A percentile compares a stretch with the other conserved stretches of the same genome.
These are phyloP conservation scores for Peronospora destructor DNA, from an alignment of 352 stramenopile species.

Conservation along the genomic window DNA sequence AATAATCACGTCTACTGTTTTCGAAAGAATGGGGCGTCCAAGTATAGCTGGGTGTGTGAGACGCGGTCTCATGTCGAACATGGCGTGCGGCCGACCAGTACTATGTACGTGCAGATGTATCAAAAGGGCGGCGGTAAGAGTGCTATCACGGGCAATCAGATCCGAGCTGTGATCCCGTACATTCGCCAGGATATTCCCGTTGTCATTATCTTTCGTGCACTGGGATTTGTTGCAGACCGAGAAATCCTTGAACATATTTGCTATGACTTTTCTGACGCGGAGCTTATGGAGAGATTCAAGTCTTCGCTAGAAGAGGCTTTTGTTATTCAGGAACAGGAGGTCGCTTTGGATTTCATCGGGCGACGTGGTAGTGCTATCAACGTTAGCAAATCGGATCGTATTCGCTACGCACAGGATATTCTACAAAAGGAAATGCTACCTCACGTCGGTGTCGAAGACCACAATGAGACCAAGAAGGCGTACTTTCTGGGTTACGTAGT, in stretches of 20 bases:
- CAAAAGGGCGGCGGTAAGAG: slow-evolving; percentile 90
- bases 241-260: slow-evolving; percentile 99
- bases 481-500: slow-evolving; percentile 99
- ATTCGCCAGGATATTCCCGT: slow-evolving; percentile 98
- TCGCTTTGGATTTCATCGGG: slow-evolving; percentile 99
- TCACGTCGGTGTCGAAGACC: slow-evolving; percentile 97
- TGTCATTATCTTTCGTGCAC: slow-evolving; percentile 98
- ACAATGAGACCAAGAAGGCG: slow-evolving; percentile 95
- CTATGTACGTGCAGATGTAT: slow-evolving; percentile 99
- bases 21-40: slow-evolving; percentile 95
- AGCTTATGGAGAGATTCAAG: slow-evolving; percentile 99
- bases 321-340: slow-evolving; percentile 96
- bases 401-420: slow-evolving; percentile 97
- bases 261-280: slow-evolving; percentile 95
- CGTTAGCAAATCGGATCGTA: slow-evolving; percentile 96
- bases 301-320: slow-evolving; percentile 97
- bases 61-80: slow-evolving; percentile 96
- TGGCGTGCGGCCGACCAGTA: slow-evolving; percentile 90
- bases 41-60: slow-evolving; percentile 95
- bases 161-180: slow-evolving; percentile 96
- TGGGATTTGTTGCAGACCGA: slow-evolving; percentile 93
- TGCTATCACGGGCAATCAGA: slow-evolving; percentile 96
- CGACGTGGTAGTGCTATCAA: slow-evolving; percentile 92
- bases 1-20: slow-evolving; percentile 99
- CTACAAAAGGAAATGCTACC: slow-evolving; percentile 99